Conservation (phyloP, 192 early-diverging fungal genomes). For the Backusella morwellensis region DNA sequence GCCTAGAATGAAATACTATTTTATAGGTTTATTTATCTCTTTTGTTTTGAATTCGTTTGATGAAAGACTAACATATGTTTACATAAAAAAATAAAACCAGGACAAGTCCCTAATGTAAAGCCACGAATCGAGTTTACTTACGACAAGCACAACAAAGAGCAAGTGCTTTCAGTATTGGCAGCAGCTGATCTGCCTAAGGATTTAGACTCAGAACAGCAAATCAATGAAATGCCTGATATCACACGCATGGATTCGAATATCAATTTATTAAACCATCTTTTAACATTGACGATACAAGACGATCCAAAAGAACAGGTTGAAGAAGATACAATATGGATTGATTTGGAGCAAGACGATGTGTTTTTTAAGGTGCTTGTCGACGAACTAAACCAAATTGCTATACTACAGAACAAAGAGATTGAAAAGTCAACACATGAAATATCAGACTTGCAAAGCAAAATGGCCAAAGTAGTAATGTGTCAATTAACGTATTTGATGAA, state of each 20-base stretch:
- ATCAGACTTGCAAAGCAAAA: conserved; percentile 15
- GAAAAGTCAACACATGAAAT: conserved; percentile 27
- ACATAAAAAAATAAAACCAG: not conserved
- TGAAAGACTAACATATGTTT: not conserved
- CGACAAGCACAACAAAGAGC: conserved; percentile 3
- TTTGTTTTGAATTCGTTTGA: not conserved
- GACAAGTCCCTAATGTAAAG: conserved; percentile 7
- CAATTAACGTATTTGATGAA: conserved; percentile 9
- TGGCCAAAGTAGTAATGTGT: conserved; percentile 24
- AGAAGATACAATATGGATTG: conserved; percentile 11
- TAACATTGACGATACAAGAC: conserved; percentile 7
- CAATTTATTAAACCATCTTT: not conserved
- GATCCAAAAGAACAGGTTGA: not conserved
- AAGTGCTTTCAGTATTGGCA: not conserved
- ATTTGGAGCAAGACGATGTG: conserved; percentile 36
- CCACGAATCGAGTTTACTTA: conserved; percentile 18
- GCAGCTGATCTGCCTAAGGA: not conserved
- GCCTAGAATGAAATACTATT: conserved; percentile 28
- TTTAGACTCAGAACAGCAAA: not conserved
- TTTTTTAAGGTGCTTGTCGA: conserved; percentile 32
- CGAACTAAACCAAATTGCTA: conserved; percentile 19
- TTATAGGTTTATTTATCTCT: conserved; percentile 15
- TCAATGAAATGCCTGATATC: not conserved
- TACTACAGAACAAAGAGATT: conserved; percentile 9
- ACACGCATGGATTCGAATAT: not conserved